Percentiles rank a stretch among this genome's conserved stretches.
Evolutionary conservation across 768 basidiomycete genomes (phyloP).

Genomic region (Scleroderma bovista): DNA sequence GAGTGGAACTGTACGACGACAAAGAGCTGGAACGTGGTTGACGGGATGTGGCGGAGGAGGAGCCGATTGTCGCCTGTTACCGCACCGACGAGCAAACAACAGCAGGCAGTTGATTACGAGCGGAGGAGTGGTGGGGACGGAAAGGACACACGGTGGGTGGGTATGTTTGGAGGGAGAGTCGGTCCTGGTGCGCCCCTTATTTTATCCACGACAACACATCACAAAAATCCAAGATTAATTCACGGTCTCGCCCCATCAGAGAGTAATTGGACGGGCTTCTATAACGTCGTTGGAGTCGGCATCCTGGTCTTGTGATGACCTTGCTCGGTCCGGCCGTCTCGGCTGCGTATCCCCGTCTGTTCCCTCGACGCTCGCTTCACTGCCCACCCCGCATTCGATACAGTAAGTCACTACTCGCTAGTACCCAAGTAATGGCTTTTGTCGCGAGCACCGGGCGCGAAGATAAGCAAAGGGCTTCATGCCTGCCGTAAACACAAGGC

Average conservation of each 20-base stretch:
- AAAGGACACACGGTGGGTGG: background rate
- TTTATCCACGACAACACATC: constrained; percentile 3
- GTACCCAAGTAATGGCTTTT: background rate
- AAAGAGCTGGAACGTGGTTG: constrained; percentile 14
- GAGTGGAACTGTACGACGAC: constrained; percentile 1
- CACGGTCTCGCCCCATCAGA: constrained; percentile 12
- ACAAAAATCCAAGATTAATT: constrained; percentile 8
- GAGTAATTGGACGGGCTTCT: constrained; percentile 23
- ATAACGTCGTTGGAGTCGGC: constrained; percentile 13
- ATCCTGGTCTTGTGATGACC: constrained; percentile 20
- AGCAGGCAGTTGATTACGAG: background rate
- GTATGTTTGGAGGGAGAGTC: background rate
- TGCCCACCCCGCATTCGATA: constrained; percentile 2
- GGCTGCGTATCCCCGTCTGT: constrained; percentile 5
- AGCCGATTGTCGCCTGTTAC: background rate
- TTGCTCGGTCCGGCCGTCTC: constrained; percentile 10
- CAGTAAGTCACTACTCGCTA: background rate
- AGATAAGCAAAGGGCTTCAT: constrained; percentile 9
- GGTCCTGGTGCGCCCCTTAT: background rate
- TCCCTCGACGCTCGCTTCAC: background rate
- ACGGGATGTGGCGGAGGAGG: constrained; percentile 12
- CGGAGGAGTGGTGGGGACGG: background rate
- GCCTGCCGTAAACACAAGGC: constrained; percentile 6
- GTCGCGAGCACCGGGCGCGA: background rate
- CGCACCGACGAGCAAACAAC: background rate